These are phyloP conservation scores for Persicaria tinctoria DNA, from an alignment of 148 eudicot genomes.

Conservation along the genomic window DNA sequence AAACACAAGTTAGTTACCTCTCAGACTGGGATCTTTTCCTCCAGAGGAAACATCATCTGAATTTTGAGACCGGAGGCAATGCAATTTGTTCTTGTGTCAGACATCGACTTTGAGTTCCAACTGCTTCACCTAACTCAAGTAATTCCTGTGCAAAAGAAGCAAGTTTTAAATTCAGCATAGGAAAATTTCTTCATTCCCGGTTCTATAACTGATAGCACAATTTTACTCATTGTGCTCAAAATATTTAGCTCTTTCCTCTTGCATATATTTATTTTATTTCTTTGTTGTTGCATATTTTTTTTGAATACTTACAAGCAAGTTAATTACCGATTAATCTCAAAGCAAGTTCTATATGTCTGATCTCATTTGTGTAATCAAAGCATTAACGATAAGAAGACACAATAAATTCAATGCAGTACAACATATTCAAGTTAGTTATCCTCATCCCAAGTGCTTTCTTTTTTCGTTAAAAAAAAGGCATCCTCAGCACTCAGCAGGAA, in stretches of 20 bases:
- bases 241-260: too few species aligned
- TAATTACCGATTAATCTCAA: background rate
- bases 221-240: background rate
- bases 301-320: background rate
- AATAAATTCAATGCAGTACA: too few species aligned
- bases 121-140: constrained; percentile 86
- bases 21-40: constrained; percentile 64
- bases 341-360: too few species aligned
- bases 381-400: too few species aligned
- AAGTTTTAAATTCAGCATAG: background rate
- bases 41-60: constrained; percentile 64
- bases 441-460: too few species aligned
- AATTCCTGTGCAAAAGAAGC: constrained; percentile 49
- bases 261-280: background rate
- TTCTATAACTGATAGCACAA: background rate
- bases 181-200: background rate
- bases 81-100: constrained; percentile 75
- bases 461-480: too few species aligned
- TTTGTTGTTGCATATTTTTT: background rate
- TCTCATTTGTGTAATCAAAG: too few species aligned
- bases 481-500: too few species aligned
- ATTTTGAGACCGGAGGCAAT: constrained; percentile 69
- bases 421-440: too few species aligned
- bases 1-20: constrained; percentile 35
- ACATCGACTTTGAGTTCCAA: constrained; percentile 90